Base-by-base conservation (phyloP, 495 filamentous ascomycete genomes). In the Cryomyces minteri region DNA sequence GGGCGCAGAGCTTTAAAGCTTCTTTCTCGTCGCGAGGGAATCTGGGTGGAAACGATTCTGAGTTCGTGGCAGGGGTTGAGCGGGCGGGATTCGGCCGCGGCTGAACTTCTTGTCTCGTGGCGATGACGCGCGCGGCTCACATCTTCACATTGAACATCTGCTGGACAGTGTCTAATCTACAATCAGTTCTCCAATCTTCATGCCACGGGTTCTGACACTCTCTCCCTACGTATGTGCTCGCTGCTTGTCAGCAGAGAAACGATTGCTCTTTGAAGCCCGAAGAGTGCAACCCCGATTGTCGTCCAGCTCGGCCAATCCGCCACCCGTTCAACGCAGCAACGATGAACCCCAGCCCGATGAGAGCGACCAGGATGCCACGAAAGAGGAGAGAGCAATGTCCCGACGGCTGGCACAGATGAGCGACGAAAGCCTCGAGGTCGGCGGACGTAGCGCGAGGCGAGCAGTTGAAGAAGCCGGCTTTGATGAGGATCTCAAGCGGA, bases 401-500 rank as follows among this genome's bases (percentile, higher is more conserved):
- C 68, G 80, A 32, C 74, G 84, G 28, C 68, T 94, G 30, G 66
- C 76, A 38, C 69, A 84, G 57, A 82, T 90, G 58, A 88, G 82
- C 31, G 85, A 93, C 58, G 79, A 90, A 43, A 72, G 70, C 5
- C 63, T 94, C 28, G 65, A 86, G 29, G 73, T 72, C 47, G 82
- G 80, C 12, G 80, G 83, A 25, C 71, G 72, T 48, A 73, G 78
- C 38, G 79, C 83, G 34, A 70, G 65, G 39, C 79, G 78, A 54
- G 82, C 80, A n/a, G 68, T 94, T 10, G 68, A 82, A 54, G 80
- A 92, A 45, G 84, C 83, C 40, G 84, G 83, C 31, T 94, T 98
- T 65, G 80, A 78, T 44, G 82, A 87, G 12, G 86, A 94, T 47
- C 64, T 96, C 48, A 92, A 85, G 55, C 63, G 64, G 49, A 62